Percentiles rank a stretch among this genome's conserved stretches.
Evolutionary conservation across 2,329 filamentous ascomycete species (phyloP).

Genomic region (Ceratocystiopsis sp.): DNA sequence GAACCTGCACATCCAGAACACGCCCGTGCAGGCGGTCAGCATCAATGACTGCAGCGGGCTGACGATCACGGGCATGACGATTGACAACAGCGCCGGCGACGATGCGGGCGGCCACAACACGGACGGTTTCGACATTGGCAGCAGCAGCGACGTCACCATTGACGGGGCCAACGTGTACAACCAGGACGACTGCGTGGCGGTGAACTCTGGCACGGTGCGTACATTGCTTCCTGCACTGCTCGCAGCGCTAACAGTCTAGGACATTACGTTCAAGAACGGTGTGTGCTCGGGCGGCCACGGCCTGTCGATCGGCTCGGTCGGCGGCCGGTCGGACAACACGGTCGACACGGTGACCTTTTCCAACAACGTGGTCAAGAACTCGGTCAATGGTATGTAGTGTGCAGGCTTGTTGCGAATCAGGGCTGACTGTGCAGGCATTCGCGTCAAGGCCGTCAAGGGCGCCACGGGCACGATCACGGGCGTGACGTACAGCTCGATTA

Average conservation of each 20-base stretch:
- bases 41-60: conserved; percentile 20
- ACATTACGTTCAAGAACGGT: conserved; percentile 22
- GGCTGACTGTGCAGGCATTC: conserved; percentile 16
- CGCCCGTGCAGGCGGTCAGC: conserved; percentile 24
- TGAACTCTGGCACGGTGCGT: conserved; percentile 19
- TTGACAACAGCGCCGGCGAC: conserved; percentile 23
- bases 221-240: not conserved
- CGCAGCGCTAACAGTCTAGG: conserved; percentile 3
- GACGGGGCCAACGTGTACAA: conserved; percentile 36
- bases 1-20: conserved; percentile 23
- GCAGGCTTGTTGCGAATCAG: no score
- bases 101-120: conserved; percentile 41
- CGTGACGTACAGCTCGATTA: conserved; percentile 36
- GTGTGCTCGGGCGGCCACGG: conserved; percentile 37
- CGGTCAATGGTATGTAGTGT: conserved; percentile 2
- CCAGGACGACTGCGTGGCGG: conserved; percentile 44
- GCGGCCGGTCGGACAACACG: conserved; percentile 30
- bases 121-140: conserved; percentile 40
- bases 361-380: conserved; percentile 5
- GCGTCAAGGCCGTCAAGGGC: conserved; percentile 38
- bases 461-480: conserved; percentile 33
- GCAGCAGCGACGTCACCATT: conserved; percentile 31
- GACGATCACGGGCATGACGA: conserved; percentile 17
- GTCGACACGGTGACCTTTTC: conserved; percentile 34
- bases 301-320: conserved; percentile 30